Conservation (phyloP, 371 early-diverging fungal species). For the Choanephora cucurbitarum region DNA sequence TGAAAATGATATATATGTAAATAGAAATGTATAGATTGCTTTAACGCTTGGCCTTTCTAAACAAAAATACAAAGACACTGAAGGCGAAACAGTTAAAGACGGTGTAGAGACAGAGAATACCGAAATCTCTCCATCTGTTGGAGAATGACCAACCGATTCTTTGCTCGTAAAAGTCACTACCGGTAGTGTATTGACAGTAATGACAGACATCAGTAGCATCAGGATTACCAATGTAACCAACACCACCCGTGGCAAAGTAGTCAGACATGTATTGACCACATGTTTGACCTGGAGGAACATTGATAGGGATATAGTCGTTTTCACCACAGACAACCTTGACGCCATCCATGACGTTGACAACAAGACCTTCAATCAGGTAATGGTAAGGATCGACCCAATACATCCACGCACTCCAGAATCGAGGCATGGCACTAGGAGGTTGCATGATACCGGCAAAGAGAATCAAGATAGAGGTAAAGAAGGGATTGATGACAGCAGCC, state of each 20-base stretch:
- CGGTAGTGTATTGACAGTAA: slow-evolving; percentile 65
- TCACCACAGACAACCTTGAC: slow-evolving; percentile 55
- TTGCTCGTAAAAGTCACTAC: slow-evolving; percentile 58
- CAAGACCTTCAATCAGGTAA: slow-evolving; percentile 76
- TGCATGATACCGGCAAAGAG: slow-evolving; percentile 78
- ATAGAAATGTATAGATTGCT: slow-evolving; percentile 2
- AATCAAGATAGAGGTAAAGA: slow-evolving; percentile 70
- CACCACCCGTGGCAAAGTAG: slow-evolving; percentile 48
- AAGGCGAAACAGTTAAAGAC: slow-evolving; percentile 59
- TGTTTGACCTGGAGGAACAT: slow-evolving; percentile 61
- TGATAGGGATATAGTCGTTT: slow-evolving; percentile 50
- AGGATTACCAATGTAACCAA: slow-evolving; percentile 60
- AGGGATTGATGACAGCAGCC: slow-evolving; percentile 74
- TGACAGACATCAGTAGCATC: slow-evolving; percentile 57
- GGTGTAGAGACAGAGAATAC: slow-evolving; percentile 63
- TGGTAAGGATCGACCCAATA: slow-evolving; percentile 79
- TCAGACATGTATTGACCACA: slow-evolving; percentile 65
- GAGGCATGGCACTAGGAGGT: slow-evolving; percentile 64
- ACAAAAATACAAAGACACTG: slow-evolving; percentile 50
- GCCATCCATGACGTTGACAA: slow-evolving; percentile 68
- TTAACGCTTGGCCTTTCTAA: slow-evolving; percentile 50
- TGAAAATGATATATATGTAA: slow-evolving; percentile 5
- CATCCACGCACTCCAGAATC: slow-evolving; percentile 80
- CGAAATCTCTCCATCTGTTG: slow-evolving; percentile 76
- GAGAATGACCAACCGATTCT: slow-evolving; percentile 62